Conservation (phyloP, 2,329 filamentous ascomycete genomes). For the Tolypocladium nubicola region DNA sequence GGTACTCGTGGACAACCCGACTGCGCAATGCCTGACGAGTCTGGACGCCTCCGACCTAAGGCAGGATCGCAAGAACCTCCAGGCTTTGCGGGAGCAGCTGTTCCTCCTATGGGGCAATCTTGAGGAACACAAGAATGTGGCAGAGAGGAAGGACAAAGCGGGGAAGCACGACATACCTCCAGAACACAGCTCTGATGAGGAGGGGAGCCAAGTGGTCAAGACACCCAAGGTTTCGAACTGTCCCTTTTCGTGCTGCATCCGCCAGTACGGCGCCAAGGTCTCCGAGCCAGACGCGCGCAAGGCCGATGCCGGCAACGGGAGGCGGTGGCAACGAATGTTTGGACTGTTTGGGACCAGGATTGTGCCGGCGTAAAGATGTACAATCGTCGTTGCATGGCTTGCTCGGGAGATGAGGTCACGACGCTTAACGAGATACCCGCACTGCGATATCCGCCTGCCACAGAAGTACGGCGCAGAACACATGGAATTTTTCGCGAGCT, state of each 20-base stretch:
- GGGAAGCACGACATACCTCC: constrained; percentile 18
- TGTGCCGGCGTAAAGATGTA: not conserved
- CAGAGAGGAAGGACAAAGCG: constrained; percentile 15
- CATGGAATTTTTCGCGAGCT: not conserved
- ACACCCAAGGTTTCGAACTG: constrained; percentile 31
- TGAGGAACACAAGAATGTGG: constrained; percentile 51
- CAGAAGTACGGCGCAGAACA: not conserved
- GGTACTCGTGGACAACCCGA: constrained; percentile 53
- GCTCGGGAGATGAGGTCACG: not conserved
- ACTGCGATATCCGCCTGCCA: not conserved
- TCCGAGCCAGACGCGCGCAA: constrained; percentile 26
- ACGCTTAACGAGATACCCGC: not conserved
- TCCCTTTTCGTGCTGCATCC: constrained; percentile 60
- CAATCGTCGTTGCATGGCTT: not conserved
- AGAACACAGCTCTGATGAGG: constrained; percentile 29
- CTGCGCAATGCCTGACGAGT: constrained; percentile 36
- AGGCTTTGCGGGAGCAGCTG: constrained; percentile 54
- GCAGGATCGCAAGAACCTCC: constrained; percentile 35
- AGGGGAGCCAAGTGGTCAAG: constrained; percentile 47
- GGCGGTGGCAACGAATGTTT: constrained; percentile 52
- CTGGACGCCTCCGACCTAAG: constrained; percentile 46
- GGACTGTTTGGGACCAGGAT: constrained; percentile 57
- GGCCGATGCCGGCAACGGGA: constrained; percentile 32
- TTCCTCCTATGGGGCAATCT: constrained; percentile 80
- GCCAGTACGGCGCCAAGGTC: constrained; percentile 55